These are phyloP conservation scores for Dryadomyces sulphureus DNA, from an alignment of 2,329 filamentous ascomycete genomes.

Conservation along the genomic window DNA sequence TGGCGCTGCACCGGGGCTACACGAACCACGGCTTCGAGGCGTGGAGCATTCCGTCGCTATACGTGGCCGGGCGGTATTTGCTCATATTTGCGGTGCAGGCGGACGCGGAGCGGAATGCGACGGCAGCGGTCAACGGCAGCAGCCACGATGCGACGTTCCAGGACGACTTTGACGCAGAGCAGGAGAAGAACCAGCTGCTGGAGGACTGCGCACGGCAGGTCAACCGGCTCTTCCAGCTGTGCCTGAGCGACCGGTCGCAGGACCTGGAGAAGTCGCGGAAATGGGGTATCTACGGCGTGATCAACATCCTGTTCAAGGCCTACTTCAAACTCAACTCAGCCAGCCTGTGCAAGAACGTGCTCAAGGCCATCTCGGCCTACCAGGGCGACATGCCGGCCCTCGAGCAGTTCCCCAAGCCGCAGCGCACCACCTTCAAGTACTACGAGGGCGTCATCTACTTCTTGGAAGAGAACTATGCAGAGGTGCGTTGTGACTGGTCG, in stretches of 20 bases:
- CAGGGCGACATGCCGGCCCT: constrained; percentile 67
- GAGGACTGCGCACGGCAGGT: constrained; percentile 84
- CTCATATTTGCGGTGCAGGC: constrained; percentile 82
- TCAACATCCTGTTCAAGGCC: constrained; percentile 93
- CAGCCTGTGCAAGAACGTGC: constrained; percentile 75
- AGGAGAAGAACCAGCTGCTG: constrained; percentile 67
- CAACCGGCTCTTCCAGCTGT: constrained; percentile 83
- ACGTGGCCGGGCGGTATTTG: constrained; percentile 74
- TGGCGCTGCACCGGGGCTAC: constrained; percentile 67
- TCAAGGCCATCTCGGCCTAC: constrained; percentile 69
- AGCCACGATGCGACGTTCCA: constrained; percentile 42
- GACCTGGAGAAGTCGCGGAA: constrained; percentile 74
- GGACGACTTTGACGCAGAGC: constrained; percentile 68
- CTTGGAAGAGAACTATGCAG: constrained; percentile 79
- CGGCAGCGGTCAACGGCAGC: constrained; percentile 20
- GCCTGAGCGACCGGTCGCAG: constrained; percentile 68
- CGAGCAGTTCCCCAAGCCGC: constrained; percentile 69
- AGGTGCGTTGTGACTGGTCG: constrained; percentile 32
- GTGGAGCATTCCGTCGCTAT: constrained; percentile 88
- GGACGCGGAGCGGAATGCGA: constrained; percentile 49
- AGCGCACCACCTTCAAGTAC: constrained; percentile 92
- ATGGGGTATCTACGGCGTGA: constrained; percentile 94
- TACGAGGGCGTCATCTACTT: constrained; percentile 91
- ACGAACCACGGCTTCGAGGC: constrained; percentile 60
- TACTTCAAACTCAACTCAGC: constrained; percentile 94